A percentile compares a stretch with the other conserved stretches of the same genome.
Conservation (phyloP, 495 filamentous ascomycete genomes). For the Neurospora sp. region DNA sequence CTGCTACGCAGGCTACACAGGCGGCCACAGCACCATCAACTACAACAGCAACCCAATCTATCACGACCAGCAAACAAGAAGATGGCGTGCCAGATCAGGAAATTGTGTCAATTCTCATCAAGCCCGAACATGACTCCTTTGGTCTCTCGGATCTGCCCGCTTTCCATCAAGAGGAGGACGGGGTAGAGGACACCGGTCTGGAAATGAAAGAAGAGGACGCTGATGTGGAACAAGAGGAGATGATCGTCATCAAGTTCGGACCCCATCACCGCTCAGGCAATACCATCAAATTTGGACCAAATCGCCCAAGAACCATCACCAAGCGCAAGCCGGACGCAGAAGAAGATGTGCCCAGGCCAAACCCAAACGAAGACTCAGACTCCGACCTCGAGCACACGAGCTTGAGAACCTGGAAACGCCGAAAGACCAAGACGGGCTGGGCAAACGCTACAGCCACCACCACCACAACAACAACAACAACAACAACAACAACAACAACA, state of each 20-base stretch:
- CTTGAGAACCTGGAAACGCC: neutral
- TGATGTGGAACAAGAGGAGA: neutral
- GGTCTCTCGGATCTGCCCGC: neutral
- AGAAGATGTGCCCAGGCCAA: neutral
- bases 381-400: neutral
- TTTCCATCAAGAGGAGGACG: neutral
- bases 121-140: neutral
- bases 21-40: neutral
- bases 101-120: neutral
- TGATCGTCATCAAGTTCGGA: neutral
- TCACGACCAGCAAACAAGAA: neutral
- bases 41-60: neutral
- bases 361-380: neutral
- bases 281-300: too few relatives aligned
- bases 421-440: neutral
- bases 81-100: neutral
- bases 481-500: too few relatives aligned
- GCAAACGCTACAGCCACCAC: neutral
- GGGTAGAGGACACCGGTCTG: too few relatives aligned
- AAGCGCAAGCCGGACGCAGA: too few relatives aligned
- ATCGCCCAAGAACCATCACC: too few relatives aligned
- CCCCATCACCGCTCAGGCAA: neutral
- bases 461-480: too few relatives aligned
- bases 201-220: neutral
- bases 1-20: constrained; percentile 7